These are phyloP conservation scores for Salix suchowensis DNA, from an alignment of 345 rosid genomes.

Conservation along the genomic window DNA sequence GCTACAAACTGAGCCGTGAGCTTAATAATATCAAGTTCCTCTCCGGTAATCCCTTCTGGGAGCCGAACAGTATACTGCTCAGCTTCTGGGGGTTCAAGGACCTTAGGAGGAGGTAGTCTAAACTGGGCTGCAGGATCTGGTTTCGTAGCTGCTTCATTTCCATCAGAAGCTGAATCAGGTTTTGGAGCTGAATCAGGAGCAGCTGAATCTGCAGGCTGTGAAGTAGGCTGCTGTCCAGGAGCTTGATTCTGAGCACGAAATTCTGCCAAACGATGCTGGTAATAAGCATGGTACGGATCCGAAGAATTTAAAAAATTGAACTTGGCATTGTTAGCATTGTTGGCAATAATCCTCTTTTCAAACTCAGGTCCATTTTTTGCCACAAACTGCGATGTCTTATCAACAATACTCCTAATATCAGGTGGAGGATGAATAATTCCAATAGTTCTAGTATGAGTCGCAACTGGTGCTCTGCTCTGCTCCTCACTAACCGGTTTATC, in stretches of 20 bases:
- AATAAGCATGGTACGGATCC: slow-evolving; percentile 78
- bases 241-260: slow-evolving; percentile 55
- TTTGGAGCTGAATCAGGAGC: slow-evolving; percentile 32
- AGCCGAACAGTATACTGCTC: slow-evolving; percentile 72
- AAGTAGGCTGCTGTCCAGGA: slow-evolving; percentile 34
- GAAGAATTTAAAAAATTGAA: slow-evolving; percentile 63
- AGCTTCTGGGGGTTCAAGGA: slow-evolving; percentile 68
- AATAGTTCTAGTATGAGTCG: slow-evolving; percentile 73
- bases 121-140: slow-evolving; percentile 64
- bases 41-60: slow-evolving; percentile 76
- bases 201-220: slow-evolving; percentile 32
- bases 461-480: slow-evolving; percentile 41
- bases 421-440: slow-evolving; percentile 90
- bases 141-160: slow-evolving; percentile 32
- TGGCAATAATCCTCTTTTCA: slow-evolving; percentile 65
- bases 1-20: slow-evolving; percentile 87
- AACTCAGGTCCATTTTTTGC: slow-evolving; percentile 75
- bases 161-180: slow-evolving; percentile 25
- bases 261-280: slow-evolving; percentile 66
- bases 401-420: slow-evolving; percentile 72
- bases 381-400: slow-evolving; percentile 74
- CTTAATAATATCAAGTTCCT: slow-evolving; percentile 79
- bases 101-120: slow-evolving; percentile 47
- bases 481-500: slow-evolving; percentile 42
- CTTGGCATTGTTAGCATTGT: slow-evolving; percentile 60